Evolutionary conservation across 75 land plant genomes (phyloP), one percentile per base, ranked within the genome.

Genomic region (Gnetum montanum): DNA sequence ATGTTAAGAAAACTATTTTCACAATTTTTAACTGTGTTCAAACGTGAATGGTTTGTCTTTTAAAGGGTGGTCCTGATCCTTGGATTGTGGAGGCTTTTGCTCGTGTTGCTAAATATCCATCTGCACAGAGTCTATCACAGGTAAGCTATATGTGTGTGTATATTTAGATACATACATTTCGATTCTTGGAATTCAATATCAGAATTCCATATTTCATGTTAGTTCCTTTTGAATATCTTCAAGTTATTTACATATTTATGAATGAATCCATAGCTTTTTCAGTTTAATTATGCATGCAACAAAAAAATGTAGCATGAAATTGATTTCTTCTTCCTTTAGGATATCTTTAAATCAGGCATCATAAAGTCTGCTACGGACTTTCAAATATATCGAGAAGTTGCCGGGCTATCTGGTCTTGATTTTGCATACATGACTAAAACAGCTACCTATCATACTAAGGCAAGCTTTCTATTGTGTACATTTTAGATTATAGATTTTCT

Each of bases 401-500:
- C 82, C 55, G 87, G 90, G 40, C 82, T 94, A 55, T 80, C 98
- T 26, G 98, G 98, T 3, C 86, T 94, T 43, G 98, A 94, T 72
- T 94, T 94, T 78, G 96, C 96, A n/a, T 86, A 75, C 60, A 46
- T 68, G 57, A 88, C 90, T 41, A 60, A 60, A 41, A 76, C 65
- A 66, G 91, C 79, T 31, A 96, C 90, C 34, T 94, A 94, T 69
- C 98, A 94, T 68, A 90, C 98, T 15, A 79, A 80, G 84, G 96
- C 86, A 15, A 51, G 44, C 26, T n/a, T 25, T 19, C 25, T 8
- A 20, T 30, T 34, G 19, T 53, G 36, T 31, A 53, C 16, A n/a
- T n/a, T n/a, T n/a, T n/a, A n/a, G n/a, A n/a, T n/a, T n/a, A n/a
- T n/a, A n/a, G n/a, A n/a, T n/a, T n/a, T n/a, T n/a, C n/a, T n/a